phyloP scores from a whole-genome alignment of 495 filamentous ascomycete species.

The Aspergillus avenaceus region DNA sequence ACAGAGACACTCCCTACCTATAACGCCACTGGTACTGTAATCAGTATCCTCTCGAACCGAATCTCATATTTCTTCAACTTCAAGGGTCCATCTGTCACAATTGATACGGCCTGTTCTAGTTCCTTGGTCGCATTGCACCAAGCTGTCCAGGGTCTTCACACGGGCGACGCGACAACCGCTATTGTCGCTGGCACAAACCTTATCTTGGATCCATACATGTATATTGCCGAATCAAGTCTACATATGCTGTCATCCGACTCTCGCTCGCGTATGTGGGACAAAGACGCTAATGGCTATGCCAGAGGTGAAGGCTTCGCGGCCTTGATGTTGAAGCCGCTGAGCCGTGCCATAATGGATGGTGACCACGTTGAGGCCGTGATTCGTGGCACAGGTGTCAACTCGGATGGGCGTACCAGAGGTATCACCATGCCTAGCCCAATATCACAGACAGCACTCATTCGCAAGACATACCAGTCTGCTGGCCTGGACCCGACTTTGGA shows the following conservation, averaged over 20 bases:
- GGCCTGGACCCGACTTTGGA: conserved; percentile 19
- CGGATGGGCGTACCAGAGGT: conserved; percentile 34
- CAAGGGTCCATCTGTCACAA: conserved; percentile 24
- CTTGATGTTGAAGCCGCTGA: conserved; percentile 28
- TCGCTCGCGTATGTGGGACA: conserved; percentile 26
- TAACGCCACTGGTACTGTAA: conserved; percentile 30
- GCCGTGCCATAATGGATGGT: conserved; percentile 21
- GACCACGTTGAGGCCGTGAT: conserved; percentile 31
- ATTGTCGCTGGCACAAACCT: conserved; percentile 24
- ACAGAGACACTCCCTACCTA: conserved; percentile 29
- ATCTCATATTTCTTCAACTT: conserved; percentile 31
- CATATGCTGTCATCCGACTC: conserved; percentile 9
- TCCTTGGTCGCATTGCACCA: conserved; percentile 41
- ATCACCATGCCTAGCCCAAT: conserved; percentile 51
- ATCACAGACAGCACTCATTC: conserved; percentile 48
- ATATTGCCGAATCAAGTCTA: neutral
- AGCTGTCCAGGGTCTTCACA: conserved; percentile 32
- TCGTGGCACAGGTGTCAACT: conserved; percentile 23
- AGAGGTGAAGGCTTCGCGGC: conserved; percentile 37
- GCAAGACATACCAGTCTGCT: conserved; percentile 37
- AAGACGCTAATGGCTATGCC: conserved; percentile 35
- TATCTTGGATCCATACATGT: conserved; percentile 12
- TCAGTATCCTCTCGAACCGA: conserved; percentile 25
- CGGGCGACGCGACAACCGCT: conserved; percentile 26
- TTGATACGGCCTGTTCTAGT: conserved; percentile 44